Evolutionary conservation across 2,329 filamentous ascomycete genomes (phyloP).

Genomic region (Verticillium dahliae): DNA sequence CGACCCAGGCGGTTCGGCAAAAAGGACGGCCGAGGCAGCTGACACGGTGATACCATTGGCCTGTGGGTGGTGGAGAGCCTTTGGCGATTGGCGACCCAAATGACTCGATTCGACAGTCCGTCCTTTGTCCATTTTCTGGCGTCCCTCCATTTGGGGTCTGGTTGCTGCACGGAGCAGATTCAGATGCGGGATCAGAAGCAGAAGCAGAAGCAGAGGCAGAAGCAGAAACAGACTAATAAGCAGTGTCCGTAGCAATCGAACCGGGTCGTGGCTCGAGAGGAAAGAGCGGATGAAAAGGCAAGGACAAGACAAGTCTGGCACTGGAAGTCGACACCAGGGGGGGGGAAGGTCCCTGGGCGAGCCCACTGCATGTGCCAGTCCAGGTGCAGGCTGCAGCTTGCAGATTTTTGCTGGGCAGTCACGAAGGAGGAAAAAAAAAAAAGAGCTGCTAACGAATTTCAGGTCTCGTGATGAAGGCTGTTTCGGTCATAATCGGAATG

Average conservation of each 20-base stretch:
- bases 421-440: not conserved
- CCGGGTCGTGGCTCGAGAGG: not conserved
- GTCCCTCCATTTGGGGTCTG: not conserved
- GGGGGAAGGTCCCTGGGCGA: not conserved
- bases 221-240: not conserved
- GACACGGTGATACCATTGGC: not conserved
- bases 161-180: not conserved
- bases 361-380: not conserved
- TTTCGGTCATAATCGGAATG: not conserved
- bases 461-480: not conserved
- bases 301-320: not conserved
- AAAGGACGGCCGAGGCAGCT: not conserved
- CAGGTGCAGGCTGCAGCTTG: not conserved
- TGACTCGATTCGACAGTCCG: not conserved
- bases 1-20: not conserved
- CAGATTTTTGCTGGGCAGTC: not conserved
- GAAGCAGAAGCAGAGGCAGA: not conserved
- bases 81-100: not conserved
- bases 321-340: not conserved
- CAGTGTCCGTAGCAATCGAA: not conserved
- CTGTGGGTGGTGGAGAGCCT: not conserved
- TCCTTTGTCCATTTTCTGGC: not conserved
- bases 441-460: not conserved
- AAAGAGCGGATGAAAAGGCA: conserved; percentile 1
- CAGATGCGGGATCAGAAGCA: not conserved